Base-by-base conservation (phyloP, 1,284 basidiomycete genomes). In the Thecaphora thlaspeos region DNA sequence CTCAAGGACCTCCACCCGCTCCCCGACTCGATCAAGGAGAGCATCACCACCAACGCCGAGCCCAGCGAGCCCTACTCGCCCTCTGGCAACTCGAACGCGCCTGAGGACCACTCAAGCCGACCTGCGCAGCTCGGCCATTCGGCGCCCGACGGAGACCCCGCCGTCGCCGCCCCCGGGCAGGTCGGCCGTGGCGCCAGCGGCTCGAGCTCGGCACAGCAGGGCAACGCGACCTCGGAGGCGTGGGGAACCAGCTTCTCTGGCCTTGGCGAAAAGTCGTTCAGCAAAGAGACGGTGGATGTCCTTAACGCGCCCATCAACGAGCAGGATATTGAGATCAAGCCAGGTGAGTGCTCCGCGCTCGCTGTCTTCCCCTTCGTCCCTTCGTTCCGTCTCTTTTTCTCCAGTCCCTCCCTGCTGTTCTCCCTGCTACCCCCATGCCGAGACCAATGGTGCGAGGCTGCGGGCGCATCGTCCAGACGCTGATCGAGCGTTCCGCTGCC, bases 231-330 rank as follows among this genome's bases (percentile, higher is more conserved):
- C 17, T 57, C 56, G 12, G 55, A 65, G 36, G 57, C 95, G 77
- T 97, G 94, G 94, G 88, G 88, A 1, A 88, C 84, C 65, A 89
- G 87, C 70, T 97, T 92, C 76, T 81, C 85, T 51, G 94, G 94
- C 0, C 81, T 97, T 38, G 89, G 88, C 9, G 80, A 82, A 3
- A 81, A 86, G 73, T 87, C 92, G 1, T 97, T 97, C 78, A 75
- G 85, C 4, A 85, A 84, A 62, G 88, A 95, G 53, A 83, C 85
- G 44, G 83, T 88, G 0, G 85, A 90, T 1, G 78, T 89, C 2
- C 80, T 97, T 23, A 81, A 89, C 71, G 84, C 86, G 9, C 88
- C 90, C 3, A 72, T 97, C 21, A 84, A 89, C 45, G 83, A 87
- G 10, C 60, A 82, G 43, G 91, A 96, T 76, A 84, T 97, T 22